Evolutionary conservation across 2,329 filamentous ascomycete species (phyloP), one percentile per base, ranked within the genome.

Genomic region (Decorospora gaudefroyi): DNA sequence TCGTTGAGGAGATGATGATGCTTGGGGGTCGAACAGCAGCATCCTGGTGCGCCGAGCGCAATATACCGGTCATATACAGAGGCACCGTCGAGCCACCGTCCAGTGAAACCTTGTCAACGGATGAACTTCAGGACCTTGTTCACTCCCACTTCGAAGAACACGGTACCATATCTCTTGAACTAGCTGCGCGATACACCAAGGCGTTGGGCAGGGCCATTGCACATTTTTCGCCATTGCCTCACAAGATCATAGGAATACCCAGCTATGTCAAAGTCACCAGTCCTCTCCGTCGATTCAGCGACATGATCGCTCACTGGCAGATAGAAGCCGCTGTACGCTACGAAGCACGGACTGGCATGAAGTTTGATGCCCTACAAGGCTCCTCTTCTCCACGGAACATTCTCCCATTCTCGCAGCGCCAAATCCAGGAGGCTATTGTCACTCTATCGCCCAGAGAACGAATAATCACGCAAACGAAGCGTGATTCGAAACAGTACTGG

Each of bases 301-400:
- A 86, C 63, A 74, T 85, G 61, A 72, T 85, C 31, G 70, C 75
- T 8, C 82, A 85, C 60, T 85, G 83, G 75, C 82, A 86, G 53
- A 82, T 84, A 32, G 81, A 85, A 69, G 78, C 81, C 5, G 81
- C 79, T 1, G 55, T 86, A 27, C 78, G 79, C 8, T 74, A 78
- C 49, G 82, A 85, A 65, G 73, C 76, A 8, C 57, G 67, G 19
- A 71, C 72, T 4, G 74, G 75, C 10, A 62, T 65, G 13, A 70
- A 59, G n/a, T 68, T 80, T 16, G 55, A 74, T 33, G 53, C 56
- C 4, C 43, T 56, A 3, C 25, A 48, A 5, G 11, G 13, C 11
- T 41, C 43, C 22, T 61, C 64, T 32, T 51, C 36, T 42, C 8
- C 39, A 9, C 70, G 79, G 5, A 74, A 78, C 4, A 30, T 60